Conservation (phyloP, 306 rosid genomes). For the Neltuma alba region DNA sequence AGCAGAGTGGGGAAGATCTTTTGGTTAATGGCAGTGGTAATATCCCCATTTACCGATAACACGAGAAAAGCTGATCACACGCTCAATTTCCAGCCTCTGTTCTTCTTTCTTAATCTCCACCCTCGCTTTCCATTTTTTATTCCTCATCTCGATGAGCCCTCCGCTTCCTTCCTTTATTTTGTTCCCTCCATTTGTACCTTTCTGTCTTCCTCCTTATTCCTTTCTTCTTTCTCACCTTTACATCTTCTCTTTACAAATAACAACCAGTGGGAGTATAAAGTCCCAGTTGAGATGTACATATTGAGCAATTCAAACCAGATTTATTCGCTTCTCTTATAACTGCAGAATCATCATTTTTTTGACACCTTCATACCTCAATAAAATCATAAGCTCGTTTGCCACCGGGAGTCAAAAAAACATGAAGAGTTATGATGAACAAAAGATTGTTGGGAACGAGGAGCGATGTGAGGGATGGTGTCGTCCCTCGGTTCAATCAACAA, state of each 20-base stretch:
- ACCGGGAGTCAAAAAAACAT: too few relatives aligned
- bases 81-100: conserved; percentile 40
- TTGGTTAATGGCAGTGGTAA: conserved; percentile 50
- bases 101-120: neutral
- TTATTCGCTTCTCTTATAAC: too few relatives aligned
- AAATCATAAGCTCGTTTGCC: too few relatives aligned
- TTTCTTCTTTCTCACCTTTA: too few relatives aligned
- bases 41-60: conserved; percentile 55
- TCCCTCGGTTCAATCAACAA: neutral
- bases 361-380: too few relatives aligned
- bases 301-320: too few relatives aligned
- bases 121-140: neutral
- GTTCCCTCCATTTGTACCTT: neutral
- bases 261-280: too few relatives aligned
- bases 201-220: neutral
- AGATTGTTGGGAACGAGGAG: conserved; percentile 4
- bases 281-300: too few relatives aligned
- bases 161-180: too few relatives aligned
- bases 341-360: too few relatives aligned
- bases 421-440: neutral
- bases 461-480: conserved; percentile 2
- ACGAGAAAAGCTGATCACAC: conserved; percentile 43
- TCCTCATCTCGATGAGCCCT: neutral
- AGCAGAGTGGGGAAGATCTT: conserved; percentile 35
- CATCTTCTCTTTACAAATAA: too few relatives aligned